phyloP scores from a whole-genome alignment of 2,329 filamentous ascomycete species.

The Aureobasidium subglaciale region DNA sequence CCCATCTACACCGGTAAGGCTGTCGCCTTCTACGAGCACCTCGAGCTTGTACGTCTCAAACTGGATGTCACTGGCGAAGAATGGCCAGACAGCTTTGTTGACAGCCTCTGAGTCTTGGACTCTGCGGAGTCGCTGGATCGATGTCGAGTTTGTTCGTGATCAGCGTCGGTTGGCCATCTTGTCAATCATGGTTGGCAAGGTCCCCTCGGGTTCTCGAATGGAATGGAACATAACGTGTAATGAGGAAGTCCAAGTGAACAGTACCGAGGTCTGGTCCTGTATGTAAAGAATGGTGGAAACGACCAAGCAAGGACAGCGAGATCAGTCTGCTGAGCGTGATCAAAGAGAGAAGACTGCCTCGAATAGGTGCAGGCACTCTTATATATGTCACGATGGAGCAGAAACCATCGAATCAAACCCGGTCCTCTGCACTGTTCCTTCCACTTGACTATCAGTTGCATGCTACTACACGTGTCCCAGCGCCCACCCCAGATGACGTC shows the following conservation, averaged over 20 bases:
- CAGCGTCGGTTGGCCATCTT: neutral
- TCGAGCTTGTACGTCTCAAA: neutral
- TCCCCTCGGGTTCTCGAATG: neutral
- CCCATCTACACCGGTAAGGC: neutral
- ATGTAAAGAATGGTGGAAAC: neutral
- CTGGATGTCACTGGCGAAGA: neutral
- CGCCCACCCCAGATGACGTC: neutral
- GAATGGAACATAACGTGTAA: neutral
- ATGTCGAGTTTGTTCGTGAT: too few relatives aligned
- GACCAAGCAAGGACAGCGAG: neutral
- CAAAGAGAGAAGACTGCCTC: neutral
- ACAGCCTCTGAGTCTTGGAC: neutral
- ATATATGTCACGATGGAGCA: slow-evolving; percentile 2
- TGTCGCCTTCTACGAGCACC: too few relatives aligned
- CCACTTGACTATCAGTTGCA: neutral
- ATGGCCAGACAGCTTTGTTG: neutral
- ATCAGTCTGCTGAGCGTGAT: neutral
- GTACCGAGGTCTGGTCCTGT: neutral
- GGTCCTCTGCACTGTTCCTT: neutral
- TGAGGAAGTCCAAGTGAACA: neutral
- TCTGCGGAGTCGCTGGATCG: too few relatives aligned
- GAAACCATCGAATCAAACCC: neutral
- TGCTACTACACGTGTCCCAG: neutral
- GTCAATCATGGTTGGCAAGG: neutral
- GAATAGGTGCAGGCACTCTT: neutral